These are phyloP conservation scores for Albizia julibrissin DNA, from an alignment of 306 rosid genomes.

Conservation along the genomic window DNA sequence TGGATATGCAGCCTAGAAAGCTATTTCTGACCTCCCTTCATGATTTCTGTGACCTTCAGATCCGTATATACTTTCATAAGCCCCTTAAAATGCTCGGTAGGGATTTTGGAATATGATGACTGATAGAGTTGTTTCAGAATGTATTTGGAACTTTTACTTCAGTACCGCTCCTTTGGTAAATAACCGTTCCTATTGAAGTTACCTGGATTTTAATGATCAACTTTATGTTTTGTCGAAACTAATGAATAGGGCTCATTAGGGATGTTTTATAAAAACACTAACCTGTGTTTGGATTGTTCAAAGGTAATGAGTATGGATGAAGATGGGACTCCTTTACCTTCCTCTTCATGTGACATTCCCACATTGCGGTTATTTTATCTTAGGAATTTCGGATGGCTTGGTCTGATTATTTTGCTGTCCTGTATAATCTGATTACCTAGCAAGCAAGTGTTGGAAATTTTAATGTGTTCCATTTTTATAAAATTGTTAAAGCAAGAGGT, in stretches of 20 bases:
- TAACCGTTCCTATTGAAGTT: background rate
- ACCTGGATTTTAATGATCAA: too few relatives aligned
- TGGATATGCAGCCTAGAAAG: constrained; percentile 44
- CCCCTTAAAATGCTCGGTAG: background rate
- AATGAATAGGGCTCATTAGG: background rate
- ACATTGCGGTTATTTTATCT: background rate
- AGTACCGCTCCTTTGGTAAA: background rate
- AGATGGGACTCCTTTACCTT: background rate
- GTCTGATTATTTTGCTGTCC: background rate
- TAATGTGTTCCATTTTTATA: too few relatives aligned
- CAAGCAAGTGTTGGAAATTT: background rate
- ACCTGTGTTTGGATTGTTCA: background rate
- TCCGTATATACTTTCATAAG: background rate
- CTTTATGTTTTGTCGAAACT: background rate
- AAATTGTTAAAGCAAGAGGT: too few relatives aligned
- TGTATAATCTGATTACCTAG: background rate
- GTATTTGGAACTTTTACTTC: background rate
- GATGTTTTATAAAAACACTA: background rate
- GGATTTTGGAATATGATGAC: background rate
- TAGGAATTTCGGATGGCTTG: background rate
- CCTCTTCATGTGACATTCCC: background rate
- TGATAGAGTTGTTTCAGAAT: too few relatives aligned
- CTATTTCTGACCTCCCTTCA: constrained; percentile 24
- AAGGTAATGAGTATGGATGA: background rate
- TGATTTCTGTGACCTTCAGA: background rate